Percentiles rank a stretch among this genome's conserved stretches.
These are phyloP conservation scores for Aspergillus sparsus DNA, from an alignment of 495 filamentous ascomycete genomes.

Conservation along the genomic window DNA sequence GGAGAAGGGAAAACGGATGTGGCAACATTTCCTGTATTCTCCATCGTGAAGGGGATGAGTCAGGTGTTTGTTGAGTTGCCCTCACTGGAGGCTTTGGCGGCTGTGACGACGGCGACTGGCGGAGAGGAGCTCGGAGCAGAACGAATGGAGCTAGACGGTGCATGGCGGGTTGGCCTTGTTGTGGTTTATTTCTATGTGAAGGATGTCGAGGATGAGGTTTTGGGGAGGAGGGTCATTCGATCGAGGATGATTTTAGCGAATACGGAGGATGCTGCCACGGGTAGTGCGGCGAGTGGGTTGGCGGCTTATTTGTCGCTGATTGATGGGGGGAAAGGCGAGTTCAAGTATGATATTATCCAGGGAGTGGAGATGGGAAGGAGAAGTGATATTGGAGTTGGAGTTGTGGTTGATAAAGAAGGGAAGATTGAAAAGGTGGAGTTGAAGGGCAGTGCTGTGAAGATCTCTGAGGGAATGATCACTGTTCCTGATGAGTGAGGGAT, in stretches of 20 bases:
- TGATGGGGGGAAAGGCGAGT: slow-evolving; percentile 29
- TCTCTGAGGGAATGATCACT: slow-evolving; percentile 54
- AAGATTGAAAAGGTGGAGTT: slow-evolving; percentile 53
- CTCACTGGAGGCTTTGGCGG: slow-evolving; percentile 27
- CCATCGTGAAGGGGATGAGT: slow-evolving; percentile 70
- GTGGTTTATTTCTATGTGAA: slow-evolving; percentile 57
- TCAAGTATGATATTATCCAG: slow-evolving; percentile 60
- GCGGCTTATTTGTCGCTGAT: slow-evolving; percentile 57
- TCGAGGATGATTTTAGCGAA: slow-evolving; percentile 53
- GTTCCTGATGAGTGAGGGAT: slow-evolving; percentile 14
- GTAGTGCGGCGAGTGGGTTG: slow-evolving; percentile 61
- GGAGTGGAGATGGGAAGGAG: slow-evolving; percentile 77
- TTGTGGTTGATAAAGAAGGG: slow-evolving; percentile 33
- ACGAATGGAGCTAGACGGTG: slow-evolving; percentile 48
- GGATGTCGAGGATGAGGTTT: slow-evolving; percentile 25
- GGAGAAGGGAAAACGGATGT: not conserved
- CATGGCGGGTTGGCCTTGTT: slow-evolving; percentile 53
- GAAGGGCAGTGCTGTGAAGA: slow-evolving; percentile 57
- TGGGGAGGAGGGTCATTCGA: slow-evolving; percentile 30
- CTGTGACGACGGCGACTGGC: slow-evolving; percentile 20
- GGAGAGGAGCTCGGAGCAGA: slow-evolving; percentile 17
- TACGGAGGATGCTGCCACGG: slow-evolving; percentile 67
- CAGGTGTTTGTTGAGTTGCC: slow-evolving; percentile 58
- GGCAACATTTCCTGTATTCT: slow-evolving; percentile 46
- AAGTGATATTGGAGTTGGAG: slow-evolving; percentile 58